These are phyloP conservation scores for Metschnikowia matae DNA, from an alignment of 805 yeast genomes.

Conservation along the genomic window DNA sequence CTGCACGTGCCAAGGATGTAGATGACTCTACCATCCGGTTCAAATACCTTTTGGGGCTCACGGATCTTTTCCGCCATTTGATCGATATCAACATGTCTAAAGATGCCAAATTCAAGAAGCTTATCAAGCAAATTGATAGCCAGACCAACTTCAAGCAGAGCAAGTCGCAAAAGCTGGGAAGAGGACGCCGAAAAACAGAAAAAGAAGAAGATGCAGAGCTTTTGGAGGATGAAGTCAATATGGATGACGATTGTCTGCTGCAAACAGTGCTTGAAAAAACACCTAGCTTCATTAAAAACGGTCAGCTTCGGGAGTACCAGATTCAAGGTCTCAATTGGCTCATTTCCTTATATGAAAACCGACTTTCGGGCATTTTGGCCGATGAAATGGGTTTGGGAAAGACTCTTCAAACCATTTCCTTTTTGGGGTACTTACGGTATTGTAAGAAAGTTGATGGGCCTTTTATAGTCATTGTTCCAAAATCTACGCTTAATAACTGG, in stretches of 20 bases:
- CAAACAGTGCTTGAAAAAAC: constrained; percentile 76
- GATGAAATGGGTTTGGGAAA: constrained; percentile 99
- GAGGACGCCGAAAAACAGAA: constrained; percentile 78
- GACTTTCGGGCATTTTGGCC: constrained; percentile 88
- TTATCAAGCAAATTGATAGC: constrained; percentile 54
- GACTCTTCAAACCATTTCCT: constrained; percentile 90
- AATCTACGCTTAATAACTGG: constrained; percentile 96
- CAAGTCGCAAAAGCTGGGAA: constrained; percentile 26
- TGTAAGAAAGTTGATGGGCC: constrained; percentile 82
- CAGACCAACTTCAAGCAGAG: constrained; percentile 38
- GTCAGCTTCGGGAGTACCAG: constrained; percentile 84
- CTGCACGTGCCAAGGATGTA: constrained; percentile 45
- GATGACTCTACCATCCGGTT: constrained; percentile 77
- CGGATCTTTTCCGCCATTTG: constrained; percentile 85
- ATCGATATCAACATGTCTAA: constrained; percentile 76
- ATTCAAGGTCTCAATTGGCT: constrained; percentile 95
- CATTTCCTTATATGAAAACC: constrained; percentile 80
- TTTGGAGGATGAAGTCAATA: constrained; percentile 73
- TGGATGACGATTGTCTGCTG: constrained; percentile 26
- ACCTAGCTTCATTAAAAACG: constrained; percentile 69
- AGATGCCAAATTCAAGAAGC: constrained; percentile 64
- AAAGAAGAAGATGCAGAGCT: constrained; percentile 95
- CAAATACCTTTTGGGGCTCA: constrained; percentile 73
- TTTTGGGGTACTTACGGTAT: constrained; percentile 82
- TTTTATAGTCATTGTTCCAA: constrained; percentile 86